Percentiles rank a stretch among this genome's conserved stretches.
These are phyloP conservation scores for Paraglomus brasilianum DNA, from an alignment of 192 early-diverging fungal species.

Conservation along the genomic window DNA sequence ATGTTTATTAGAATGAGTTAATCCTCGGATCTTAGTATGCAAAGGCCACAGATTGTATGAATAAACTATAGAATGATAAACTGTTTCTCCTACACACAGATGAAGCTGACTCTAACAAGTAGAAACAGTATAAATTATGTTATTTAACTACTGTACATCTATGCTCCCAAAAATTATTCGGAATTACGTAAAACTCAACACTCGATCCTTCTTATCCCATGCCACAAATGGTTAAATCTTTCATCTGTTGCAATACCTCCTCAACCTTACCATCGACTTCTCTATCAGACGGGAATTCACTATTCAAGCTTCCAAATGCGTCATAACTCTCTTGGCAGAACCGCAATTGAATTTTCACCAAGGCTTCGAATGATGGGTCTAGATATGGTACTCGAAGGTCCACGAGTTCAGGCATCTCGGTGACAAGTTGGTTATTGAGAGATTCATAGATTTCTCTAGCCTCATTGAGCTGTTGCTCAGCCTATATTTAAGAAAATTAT, in stretches of 20 bases:
- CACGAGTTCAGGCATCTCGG: constrained; percentile 89
- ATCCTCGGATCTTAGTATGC: too few species aligned
- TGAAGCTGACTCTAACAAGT: too few species aligned
- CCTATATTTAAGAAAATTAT: constrained; percentile 43
- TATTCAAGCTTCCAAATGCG: constrained; percentile 64
- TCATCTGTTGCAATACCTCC: constrained; percentile 83
- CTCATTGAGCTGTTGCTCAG: constrained; percentile 77
- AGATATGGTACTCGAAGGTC: constrained; percentile 85
- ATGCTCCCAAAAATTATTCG: too few species aligned
- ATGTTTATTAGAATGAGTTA: too few species aligned
- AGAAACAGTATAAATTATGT: too few species aligned
- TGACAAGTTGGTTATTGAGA: constrained; percentile 77
- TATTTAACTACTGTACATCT: too few species aligned
- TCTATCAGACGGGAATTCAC: constrained; percentile 58
- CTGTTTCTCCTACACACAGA: too few species aligned
- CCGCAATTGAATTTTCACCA: constrained; percentile 90
- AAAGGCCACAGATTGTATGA: too few species aligned
- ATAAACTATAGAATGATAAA: too few species aligned
- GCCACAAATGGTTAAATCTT: constrained; percentile 88
- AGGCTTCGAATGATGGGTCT: constrained; percentile 94
- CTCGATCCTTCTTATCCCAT: constrained; percentile 45
- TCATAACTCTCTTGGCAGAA: constrained; percentile 84
- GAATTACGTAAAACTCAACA: too few species aligned
- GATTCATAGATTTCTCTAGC: constrained; percentile 77
- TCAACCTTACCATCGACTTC: constrained; percentile 76